Percentiles rank a stretch among this genome's conserved stretches.
Conservation (phyloP, 306 rosid species). For the Cucurbita maxima region DNA sequence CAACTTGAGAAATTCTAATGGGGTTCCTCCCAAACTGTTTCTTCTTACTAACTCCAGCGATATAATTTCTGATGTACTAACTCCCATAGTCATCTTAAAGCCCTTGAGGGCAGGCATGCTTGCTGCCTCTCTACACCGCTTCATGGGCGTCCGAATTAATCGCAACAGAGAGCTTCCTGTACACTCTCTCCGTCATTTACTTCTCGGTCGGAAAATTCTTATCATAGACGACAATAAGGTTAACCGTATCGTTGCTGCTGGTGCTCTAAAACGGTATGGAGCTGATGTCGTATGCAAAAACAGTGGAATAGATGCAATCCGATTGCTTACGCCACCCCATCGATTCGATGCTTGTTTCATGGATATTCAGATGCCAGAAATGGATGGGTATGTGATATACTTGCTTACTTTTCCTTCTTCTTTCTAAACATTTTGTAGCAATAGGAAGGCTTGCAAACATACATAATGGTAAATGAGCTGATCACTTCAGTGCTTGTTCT, state of each 20-base stretch:
- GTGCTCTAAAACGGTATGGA: slow-evolving; percentile 78
- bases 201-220: slow-evolving; percentile 65
- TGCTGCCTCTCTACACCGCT: slow-evolving; percentile 69
- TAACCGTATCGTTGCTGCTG: slow-evolving; percentile 86
- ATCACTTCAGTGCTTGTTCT: background rate
- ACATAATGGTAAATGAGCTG: background rate
- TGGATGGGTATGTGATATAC: slow-evolving; percentile 66
- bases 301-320: slow-evolving; percentile 62
- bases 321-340: slow-evolving; percentile 65
- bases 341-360: slow-evolving; percentile 84
- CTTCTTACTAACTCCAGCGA: slow-evolving; percentile 49
- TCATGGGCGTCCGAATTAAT: slow-evolving; percentile 58
- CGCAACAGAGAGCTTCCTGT: slow-evolving; percentile 62
- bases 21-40: slow-evolving; percentile 53
- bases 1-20: slow-evolving; percentile 22
- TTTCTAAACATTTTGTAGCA: background rate
- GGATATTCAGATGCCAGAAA: slow-evolving; percentile 98
- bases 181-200: slow-evolving; percentile 56
- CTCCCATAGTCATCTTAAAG: slow-evolving; percentile 47
- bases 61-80: slow-evolving; percentile 16
- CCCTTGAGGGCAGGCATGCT: slow-evolving; percentile 92
- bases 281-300: slow-evolving; percentile 77
- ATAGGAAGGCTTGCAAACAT: background rate
- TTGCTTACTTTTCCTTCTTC: background rate
- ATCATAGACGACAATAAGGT: slow-evolving; percentile 81